A percentile compares a stretch with the other conserved stretches of the same genome.
Conservation (phyloP, 2,329 filamentous ascomycete genomes). For the Epichloe sibirici region DNA sequence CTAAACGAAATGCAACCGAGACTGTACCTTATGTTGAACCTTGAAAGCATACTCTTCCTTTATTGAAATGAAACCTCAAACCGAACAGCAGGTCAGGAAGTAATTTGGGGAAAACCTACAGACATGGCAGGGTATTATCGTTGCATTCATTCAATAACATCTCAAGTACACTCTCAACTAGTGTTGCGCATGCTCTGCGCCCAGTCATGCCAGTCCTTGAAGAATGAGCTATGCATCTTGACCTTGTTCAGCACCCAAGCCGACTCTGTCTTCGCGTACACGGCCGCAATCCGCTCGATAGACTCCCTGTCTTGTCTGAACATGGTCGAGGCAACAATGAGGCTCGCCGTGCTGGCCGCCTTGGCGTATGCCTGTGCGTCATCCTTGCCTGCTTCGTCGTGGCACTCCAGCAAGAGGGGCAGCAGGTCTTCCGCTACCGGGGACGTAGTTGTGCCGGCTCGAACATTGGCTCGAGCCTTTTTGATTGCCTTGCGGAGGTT, state of each 20-base stretch:
- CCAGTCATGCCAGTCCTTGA: slow-evolving; percentile 66
- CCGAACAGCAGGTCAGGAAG: background rate
- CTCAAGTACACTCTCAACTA: background rate
- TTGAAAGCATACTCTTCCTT: background rate
- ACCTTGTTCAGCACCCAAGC: slow-evolving; percentile 45
- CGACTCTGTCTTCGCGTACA: slow-evolving; percentile 51
- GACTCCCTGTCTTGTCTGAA: slow-evolving; percentile 39
- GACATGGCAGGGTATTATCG: background rate
- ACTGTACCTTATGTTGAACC: too few species aligned
- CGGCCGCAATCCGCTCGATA: slow-evolving; percentile 42
- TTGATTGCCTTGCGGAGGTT: slow-evolving; percentile 56
- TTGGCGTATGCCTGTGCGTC: slow-evolving; percentile 59
- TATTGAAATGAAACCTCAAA: background rate
- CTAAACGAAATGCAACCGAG: too few species aligned
- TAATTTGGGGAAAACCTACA: background rate
- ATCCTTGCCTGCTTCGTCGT: slow-evolving; percentile 51
- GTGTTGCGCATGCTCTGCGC: slow-evolving; percentile 36
- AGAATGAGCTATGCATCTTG: slow-evolving; percentile 53
- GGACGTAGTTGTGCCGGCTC: slow-evolving; percentile 11
- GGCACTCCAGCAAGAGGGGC: slow-evolving; percentile 51
- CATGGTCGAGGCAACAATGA: slow-evolving; percentile 53
- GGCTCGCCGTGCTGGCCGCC: slow-evolving; percentile 60
- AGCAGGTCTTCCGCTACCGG: slow-evolving; percentile 31
- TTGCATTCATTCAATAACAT: background rate
- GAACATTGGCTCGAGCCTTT: slow-evolving; percentile 34